Evolutionary conservation across 257 asterid genomes (phyloP).

Genomic region (Solanum sparsipilum): DNA sequence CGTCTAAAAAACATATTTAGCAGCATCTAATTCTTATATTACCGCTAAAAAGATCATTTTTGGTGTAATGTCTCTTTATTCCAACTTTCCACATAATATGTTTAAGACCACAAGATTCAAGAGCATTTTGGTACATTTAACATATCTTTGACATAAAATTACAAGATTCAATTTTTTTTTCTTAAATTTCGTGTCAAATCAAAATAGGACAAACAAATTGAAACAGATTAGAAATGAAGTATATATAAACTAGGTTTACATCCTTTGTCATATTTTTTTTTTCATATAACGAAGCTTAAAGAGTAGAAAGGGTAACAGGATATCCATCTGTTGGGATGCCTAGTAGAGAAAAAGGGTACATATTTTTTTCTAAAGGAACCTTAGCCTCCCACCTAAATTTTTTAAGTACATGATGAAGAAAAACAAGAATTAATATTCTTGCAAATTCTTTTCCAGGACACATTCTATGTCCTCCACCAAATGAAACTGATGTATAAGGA

Average conservation of each 20-base stretch:
- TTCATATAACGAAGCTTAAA: neutral
- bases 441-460: neutral
- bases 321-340: neutral
- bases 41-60: too few species aligned
- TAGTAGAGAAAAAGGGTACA: neutral
- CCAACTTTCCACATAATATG: too few species aligned
- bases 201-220: too few species aligned
- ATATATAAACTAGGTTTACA: neutral
- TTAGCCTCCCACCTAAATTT: neutral
- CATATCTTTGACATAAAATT: too few species aligned
- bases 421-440: neutral
- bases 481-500: neutral
- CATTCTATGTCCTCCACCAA: neutral
- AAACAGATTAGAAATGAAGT: accelerated
- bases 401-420: neutral
- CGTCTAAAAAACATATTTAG: too few species aligned
- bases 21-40: too few species aligned
- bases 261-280: neutral
- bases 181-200: accelerated
- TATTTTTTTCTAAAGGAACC: neutral
- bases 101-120: too few species aligned
- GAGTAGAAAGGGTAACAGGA: neutral
- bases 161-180: too few species aligned
- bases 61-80: too few species aligned
- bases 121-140: too few species aligned